Evolutionary conservation across 208 protist genomes (phyloP).

Genomic region (Wallacemonas sp.): DNA sequence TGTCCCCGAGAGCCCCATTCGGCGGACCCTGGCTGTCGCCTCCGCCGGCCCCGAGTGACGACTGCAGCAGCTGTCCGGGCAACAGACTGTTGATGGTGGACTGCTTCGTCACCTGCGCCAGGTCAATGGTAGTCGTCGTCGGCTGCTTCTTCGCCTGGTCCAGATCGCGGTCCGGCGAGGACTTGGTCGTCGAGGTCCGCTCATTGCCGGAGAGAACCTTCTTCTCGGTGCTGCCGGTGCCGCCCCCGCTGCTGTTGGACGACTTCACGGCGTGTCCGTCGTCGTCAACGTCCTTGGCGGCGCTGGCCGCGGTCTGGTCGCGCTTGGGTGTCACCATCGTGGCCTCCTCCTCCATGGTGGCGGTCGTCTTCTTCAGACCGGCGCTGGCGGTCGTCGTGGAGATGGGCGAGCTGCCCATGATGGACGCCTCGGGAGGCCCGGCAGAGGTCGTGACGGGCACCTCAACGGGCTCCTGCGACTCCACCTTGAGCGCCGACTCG

Average conservation of each 20-base stretch:
- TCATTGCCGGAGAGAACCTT: constrained; percentile 20
- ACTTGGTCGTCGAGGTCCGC: background rate
- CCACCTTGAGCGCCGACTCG: constrained; percentile 7
- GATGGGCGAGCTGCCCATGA: background rate
- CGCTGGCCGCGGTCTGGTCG: background rate
- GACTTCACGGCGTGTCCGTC: constrained; percentile 16
- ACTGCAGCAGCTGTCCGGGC: constrained; percentile 17
- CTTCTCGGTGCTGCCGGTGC: constrained; percentile 31
- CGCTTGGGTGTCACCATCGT: background rate
- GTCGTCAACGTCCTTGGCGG: constrained; percentile 13
- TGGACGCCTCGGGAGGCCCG: background rate
- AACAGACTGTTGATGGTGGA: constrained; percentile 9
- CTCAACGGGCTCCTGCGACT: background rate
- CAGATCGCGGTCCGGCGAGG: constrained; percentile 2
- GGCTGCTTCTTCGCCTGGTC: background rate
- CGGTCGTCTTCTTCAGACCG: constrained; percentile 2
- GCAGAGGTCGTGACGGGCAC: background rate
- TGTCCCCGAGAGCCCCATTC: constrained; percentile 31
- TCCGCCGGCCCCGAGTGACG: constrained; percentile 19
- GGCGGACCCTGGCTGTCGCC: constrained; percentile 16
- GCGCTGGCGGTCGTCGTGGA: background rate
- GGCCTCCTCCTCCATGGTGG: background rate
- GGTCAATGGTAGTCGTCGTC: constrained; percentile 6
- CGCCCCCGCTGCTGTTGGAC: constrained; percentile 17
- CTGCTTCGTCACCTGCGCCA: constrained; percentile 12